phyloP scores from a whole-genome alignment of 371 early-diverging fungal genomes.

The Mortierella sp. region DNA sequence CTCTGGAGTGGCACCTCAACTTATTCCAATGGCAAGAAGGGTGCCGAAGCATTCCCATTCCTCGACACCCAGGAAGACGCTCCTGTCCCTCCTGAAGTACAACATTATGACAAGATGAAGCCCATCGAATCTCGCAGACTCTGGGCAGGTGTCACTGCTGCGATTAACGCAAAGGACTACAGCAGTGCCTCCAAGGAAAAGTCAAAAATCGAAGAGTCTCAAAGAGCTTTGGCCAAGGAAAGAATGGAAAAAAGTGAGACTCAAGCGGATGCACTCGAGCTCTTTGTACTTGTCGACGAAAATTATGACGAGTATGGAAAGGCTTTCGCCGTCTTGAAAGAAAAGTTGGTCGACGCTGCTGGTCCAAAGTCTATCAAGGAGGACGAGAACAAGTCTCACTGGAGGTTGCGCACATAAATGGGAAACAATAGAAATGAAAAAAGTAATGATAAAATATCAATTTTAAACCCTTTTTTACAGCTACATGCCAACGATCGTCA shows the following conservation, averaged over 20 bases:
- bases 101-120: slow-evolving; percentile 69
- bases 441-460: neutral
- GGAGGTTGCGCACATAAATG: slow-evolving; percentile 31
- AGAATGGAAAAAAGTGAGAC: slow-evolving; percentile 68
- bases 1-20: slow-evolving; percentile 77
- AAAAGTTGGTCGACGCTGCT: slow-evolving; percentile 21
- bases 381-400: slow-evolving; percentile 49
- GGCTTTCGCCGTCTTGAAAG: slow-evolving; percentile 17
- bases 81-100: slow-evolving; percentile 44
- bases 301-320: slow-evolving; percentile 32
- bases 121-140: slow-evolving; percentile 79
- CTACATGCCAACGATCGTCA: too few species aligned
- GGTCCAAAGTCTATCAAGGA: slow-evolving; percentile 47
- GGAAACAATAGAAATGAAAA: neutral
- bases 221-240: slow-evolving; percentile 76
- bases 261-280: slow-evolving; percentile 61
- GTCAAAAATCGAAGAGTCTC: slow-evolving; percentile 78
- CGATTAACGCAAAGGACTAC: slow-evolving; percentile 75
- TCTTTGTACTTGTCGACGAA: slow-evolving; percentile 41
- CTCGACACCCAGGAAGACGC: slow-evolving; percentile 63
- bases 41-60: slow-evolving; percentile 61
- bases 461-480: too few species aligned
- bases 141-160: slow-evolving; percentile 80
- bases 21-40: slow-evolving; percentile 63
- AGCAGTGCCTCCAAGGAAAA: slow-evolving; percentile 78